Conservation (phyloP, 768 basidiomycete genomes). For the Kwoniella bestiolae region DNA sequence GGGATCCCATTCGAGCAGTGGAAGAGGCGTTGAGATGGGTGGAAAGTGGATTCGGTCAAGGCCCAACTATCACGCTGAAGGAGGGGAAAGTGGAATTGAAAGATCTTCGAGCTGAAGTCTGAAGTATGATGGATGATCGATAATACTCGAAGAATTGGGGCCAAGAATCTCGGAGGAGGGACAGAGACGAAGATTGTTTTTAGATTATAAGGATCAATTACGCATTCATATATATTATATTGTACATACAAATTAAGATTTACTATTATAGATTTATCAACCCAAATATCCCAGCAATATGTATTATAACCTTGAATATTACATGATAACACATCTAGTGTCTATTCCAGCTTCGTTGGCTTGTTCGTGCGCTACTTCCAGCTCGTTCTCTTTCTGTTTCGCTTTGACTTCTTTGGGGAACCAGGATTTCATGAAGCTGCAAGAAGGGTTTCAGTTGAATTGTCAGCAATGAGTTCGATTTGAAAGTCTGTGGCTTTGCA, state of each 20-base stretch:
- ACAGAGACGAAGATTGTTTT: too few species aligned
- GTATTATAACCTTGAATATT: background rate
- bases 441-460: too few species aligned
- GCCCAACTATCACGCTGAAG: background rate
- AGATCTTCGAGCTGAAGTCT: background rate
- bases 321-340: conserved; percentile 35
- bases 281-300: too few species aligned
- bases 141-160: too few species aligned
- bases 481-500: too few species aligned
- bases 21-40: conserved; percentile 82
- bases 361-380: conserved; percentile 73
- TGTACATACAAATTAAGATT: too few species aligned
- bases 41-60: conserved; percentile 50
- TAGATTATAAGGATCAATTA: too few species aligned
- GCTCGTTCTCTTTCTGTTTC: conserved; percentile 75
- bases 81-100: background rate
- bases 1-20: conserved; percentile 66
- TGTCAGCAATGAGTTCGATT: too few species aligned
- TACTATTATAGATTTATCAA: too few species aligned
- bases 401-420: conserved; percentile 80
- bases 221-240: too few species aligned
- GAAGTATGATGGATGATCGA: too few species aligned
- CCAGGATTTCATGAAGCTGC: conserved; percentile 89
- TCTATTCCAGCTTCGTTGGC: conserved; percentile 49
- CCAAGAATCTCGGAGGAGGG: too few species aligned